Base-by-base conservation (phyloP, 768 basidiomycete genomes). In the Agaricus subrufescens region DNA sequence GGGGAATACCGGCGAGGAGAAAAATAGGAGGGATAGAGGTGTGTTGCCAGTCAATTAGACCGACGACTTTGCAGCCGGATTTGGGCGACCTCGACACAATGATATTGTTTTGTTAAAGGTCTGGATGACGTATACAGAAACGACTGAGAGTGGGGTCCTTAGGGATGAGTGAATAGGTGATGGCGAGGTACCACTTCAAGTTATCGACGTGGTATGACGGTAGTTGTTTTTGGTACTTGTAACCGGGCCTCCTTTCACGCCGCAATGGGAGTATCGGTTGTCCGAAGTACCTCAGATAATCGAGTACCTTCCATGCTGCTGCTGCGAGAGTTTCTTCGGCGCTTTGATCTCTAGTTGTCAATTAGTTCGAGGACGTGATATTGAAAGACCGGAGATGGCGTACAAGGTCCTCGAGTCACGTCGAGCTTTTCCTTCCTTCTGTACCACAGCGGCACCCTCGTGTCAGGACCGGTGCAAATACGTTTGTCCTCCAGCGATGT, bases 21-120 rank as follows among this genome's bases (percentile, higher is more conserved):
- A 68, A 77, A 82, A 60, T 25, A 64, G 81, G 80, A 29, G 81
- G 72, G 70, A 82, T 76, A 2, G 78, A 69, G 60, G 81, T 58
- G 67, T 82, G 78, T 71, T 82, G 79, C 80, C 78, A 81, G 74
- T 81, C 79, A 51, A 80, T 9, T 67, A 80, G 58, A 69, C 78
- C 59, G 54, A 73, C 67, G 65, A 82, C 58, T 40, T 75, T 47
- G 60, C 54, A 67, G 65, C 46, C 14, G 61, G 76, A 78, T 64
- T 72, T 80, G 55, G 76, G 59, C 65, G 76, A 79, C 63, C 58
- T 70, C 19, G 71, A 71, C 39, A 83, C 75, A 59, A 77, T 66
- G 71, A 83, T 67, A 61, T 83, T 81, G 71, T 63, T 74, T 52
- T 57, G 72, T 62, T 76, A 71, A 72, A 78, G 77, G 65, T 83